Base-by-base conservation (phyloP, 257 asterid species). In the Scutellaria minor region DNA sequence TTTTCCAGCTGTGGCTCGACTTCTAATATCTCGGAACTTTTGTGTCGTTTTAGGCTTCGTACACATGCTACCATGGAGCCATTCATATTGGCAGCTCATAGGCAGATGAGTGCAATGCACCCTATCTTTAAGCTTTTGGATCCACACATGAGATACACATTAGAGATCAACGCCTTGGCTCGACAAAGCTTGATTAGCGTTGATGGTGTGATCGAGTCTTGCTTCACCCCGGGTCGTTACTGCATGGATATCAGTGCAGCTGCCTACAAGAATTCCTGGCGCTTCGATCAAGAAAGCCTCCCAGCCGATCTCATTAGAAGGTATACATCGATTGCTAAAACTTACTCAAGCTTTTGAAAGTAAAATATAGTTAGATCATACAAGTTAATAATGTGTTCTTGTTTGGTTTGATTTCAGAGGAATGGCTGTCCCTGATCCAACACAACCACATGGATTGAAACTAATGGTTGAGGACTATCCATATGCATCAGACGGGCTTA, bases 161-260 rank as follows among this genome's bases (percentile, higher is more conserved):
- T 95, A 77, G 99, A 95, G 84, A 90, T 95, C 75, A 95, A 95
- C 45, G 96, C 87, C 0, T 63, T 95, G 85, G 99, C 99, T 61
- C 80, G 99, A 9, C 98, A 95, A 76, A 75, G 72, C 77, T 83
- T 95, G 88, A 81, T 95, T 70, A 81, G 77, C 12, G 97, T 83
- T 0, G 99, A 88, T 59, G 99, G 97, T 8, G 97, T 95, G 62
- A 92, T 95, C 39, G 99, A 95, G 79, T 82, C 96, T 41, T 91
- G 98, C 88, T 95, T 95, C 81, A 88, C 97, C 40, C 97, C 98
- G 0, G 98, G 98, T 22, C 96, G 97, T 22, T 95, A 88, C 41
- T 86, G 97, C 62, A 91, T 95, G 99, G 99, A 95, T 64, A 83
- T 95, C 40, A 89, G 98, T 45, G 97, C 99, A 0, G 95, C 97